Conservation (phyloP, 2,329 filamentous ascomycete species). For the Alternaria arbusti region DNA sequence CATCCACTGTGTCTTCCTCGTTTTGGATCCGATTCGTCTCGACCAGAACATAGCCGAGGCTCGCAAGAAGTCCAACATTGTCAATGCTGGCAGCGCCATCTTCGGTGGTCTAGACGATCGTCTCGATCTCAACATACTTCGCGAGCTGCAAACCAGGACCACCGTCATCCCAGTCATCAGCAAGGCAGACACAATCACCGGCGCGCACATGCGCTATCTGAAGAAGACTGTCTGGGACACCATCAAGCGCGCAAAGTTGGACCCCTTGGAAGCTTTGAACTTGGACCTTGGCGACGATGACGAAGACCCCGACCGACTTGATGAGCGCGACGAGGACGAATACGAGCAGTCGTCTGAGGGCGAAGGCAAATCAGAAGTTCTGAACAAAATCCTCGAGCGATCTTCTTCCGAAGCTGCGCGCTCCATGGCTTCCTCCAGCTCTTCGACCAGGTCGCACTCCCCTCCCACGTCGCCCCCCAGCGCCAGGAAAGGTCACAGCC, state of each 20-base stretch:
- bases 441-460: constrained; percentile 39
- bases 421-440: constrained; percentile 42
- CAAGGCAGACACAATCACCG: constrained; percentile 97
- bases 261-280: constrained; percentile 85
- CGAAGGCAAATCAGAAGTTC: constrained; percentile 42
- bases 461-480: constrained; percentile 44
- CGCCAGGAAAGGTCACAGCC: constrained; percentile 45
- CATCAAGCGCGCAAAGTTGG: constrained; percentile 82
- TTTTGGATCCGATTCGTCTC: constrained; percentile 86
- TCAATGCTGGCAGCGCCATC: constrained; percentile 54
- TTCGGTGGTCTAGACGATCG: constrained; percentile 82
- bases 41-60: constrained; percentile 77
- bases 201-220: constrained; percentile 88
- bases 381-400: constrained; percentile 48
- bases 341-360: constrained; percentile 47
- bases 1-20: constrained; percentile 92
- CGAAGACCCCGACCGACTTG: constrained; percentile 59
- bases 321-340: constrained; percentile 60
- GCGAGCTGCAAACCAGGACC: constrained; percentile 88
- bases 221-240: constrained; percentile 91
- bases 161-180: constrained; percentile 94
- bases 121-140: constrained; percentile 88
- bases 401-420: constrained; percentile 47
- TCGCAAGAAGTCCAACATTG: constrained; percentile 62
- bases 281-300: constrained; percentile 75